These are phyloP conservation scores for Crotalaria pallida DNA, from an alignment of 306 rosid species.

Conservation along the genomic window DNA sequence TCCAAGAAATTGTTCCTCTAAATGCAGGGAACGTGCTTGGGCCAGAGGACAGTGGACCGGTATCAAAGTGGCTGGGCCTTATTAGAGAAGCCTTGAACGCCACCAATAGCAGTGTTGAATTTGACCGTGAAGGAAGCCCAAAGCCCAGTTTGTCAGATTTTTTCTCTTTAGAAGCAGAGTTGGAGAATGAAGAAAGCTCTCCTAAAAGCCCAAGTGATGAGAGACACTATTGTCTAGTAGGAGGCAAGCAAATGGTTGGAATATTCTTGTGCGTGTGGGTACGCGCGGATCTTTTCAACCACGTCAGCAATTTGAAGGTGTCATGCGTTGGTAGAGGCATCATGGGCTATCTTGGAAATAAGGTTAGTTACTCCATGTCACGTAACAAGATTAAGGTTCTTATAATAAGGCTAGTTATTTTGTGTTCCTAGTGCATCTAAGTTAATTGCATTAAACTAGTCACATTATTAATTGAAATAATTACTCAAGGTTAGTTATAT, in stretches of 20 bases:
- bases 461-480: too few relatives aligned
- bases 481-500: too few relatives aligned
- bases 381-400: neutral
- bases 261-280: conserved; percentile 81
- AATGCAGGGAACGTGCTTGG: conserved; percentile 88
- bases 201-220: conserved; percentile 11
- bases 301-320: conserved; percentile 46
- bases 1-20: conserved; percentile 90
- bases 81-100: conserved; percentile 54
- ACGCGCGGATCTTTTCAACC: conserved; percentile 36
- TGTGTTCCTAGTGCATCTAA: neutral
- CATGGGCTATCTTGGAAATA: conserved; percentile 93
- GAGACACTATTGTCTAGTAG: conserved; percentile 42
- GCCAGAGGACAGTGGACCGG: conserved; percentile 73
- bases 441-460: too few relatives aligned
- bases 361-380: conserved; percentile 41
- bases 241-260: conserved; percentile 96
- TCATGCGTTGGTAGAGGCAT: conserved; percentile 84
- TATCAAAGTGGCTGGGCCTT: conserved; percentile 65
- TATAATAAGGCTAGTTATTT: too few relatives aligned
- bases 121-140: neutral
- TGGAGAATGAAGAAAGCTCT: conserved; percentile 15
- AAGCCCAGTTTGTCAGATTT: conserved; percentile 53
- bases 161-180: conserved; percentile 38
- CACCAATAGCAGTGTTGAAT: neutral